Conservation (phyloP, 768 basidiomycete genomes). For the Calocybe cyanea region DNA sequence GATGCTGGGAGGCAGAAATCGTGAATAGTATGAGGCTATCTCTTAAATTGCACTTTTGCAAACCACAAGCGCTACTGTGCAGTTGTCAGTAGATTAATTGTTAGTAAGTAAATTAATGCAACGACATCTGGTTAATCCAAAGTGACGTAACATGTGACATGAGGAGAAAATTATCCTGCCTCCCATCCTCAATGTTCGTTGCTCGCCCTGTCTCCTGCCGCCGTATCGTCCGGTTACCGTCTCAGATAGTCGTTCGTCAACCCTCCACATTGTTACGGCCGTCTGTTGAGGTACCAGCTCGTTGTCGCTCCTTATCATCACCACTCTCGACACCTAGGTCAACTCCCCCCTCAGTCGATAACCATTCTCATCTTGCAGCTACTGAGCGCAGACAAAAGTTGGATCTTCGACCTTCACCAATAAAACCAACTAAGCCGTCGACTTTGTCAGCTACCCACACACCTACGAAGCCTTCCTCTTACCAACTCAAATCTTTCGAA, state of each 20-base stretch:
- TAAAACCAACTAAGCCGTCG: slow-evolving; percentile 35
- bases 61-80: too few relatives aligned
- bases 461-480: slow-evolving; percentile 24
- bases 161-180: slow-evolving; percentile 5
- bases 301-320: slow-evolving; percentile 15
- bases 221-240: slow-evolving; percentile 1
- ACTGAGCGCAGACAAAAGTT: slow-evolving; percentile 44
- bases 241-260: background rate
- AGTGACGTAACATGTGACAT: slow-evolving; percentile 11
- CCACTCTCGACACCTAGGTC: slow-evolving; percentile 20
- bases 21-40: too few relatives aligned
- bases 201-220: slow-evolving; percentile 9
- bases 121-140: too few relatives aligned
- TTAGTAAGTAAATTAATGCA: too few relatives aligned
- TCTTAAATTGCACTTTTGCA: too few relatives aligned
- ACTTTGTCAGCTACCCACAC: slow-evolving; percentile 21
- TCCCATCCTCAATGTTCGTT: slow-evolving; percentile 10
- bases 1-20: too few relatives aligned
- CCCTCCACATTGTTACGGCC: slow-evolving; percentile 4
- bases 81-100: too few relatives aligned
- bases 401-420: slow-evolving; percentile 61
- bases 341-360: slow-evolving; percentile 1
- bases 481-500: slow-evolving; percentile 17
- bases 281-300: slow-evolving; percentile 6
- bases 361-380: background rate